Conservation (phyloP, 768 basidiomycete genomes). For the Mycena filopes region DNA sequence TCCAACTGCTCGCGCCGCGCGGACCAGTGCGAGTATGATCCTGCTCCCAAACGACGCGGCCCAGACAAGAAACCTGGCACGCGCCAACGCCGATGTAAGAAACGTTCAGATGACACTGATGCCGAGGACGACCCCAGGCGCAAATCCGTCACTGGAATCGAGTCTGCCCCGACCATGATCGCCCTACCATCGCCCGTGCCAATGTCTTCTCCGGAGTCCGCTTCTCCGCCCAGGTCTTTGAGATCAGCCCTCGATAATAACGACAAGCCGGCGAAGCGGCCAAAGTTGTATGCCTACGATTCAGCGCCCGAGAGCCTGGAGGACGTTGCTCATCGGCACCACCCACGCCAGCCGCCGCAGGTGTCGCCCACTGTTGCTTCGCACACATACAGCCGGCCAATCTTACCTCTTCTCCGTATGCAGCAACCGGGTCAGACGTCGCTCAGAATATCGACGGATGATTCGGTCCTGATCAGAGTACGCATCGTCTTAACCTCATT, state of each 20-base stretch:
- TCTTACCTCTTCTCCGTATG: not conserved
- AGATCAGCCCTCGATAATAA: not conserved
- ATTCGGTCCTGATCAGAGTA: slow-evolving; percentile 14
- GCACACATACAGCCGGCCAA: slow-evolving; percentile 8
- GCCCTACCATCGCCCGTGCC: slow-evolving; percentile 14
- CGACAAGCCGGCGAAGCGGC: slow-evolving; percentile 1
- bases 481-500: not conserved
- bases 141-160: not conserved
- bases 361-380: not conserved
- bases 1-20: slow-evolving; percentile 63
- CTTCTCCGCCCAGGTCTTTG: not conserved
- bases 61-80: slow-evolving; percentile 69
- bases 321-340: slow-evolving; percentile 2
- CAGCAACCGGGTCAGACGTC: not conserved
- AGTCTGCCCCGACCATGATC: slow-evolving; percentile 5
- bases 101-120: slow-evolving; percentile 57
- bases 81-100: slow-evolving; percentile 67
- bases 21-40: slow-evolving; percentile 64
- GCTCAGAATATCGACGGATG: slow-evolving; percentile 24
- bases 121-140: slow-evolving; percentile 15
- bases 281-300: not conserved
- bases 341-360: not conserved
- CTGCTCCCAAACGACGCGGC: slow-evolving; percentile 64
- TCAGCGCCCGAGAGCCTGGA: not conserved
- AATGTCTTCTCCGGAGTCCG: not conserved